Evolutionary conservation across 2,329 filamentous ascomycete species (phyloP).

Genomic region (Aspergillus alliaceus): DNA sequence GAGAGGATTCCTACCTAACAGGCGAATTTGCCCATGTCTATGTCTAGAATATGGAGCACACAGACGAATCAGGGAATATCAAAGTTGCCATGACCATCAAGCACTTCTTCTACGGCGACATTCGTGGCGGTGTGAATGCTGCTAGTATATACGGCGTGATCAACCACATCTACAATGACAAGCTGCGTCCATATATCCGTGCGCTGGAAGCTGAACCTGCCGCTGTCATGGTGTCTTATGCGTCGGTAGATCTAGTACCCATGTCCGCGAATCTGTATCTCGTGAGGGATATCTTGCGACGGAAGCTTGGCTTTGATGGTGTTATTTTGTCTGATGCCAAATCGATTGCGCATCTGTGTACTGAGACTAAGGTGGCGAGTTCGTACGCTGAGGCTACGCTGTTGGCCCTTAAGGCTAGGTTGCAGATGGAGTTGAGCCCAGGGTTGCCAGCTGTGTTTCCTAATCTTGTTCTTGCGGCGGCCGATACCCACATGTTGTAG

Average conservation of each 20-base stretch:
- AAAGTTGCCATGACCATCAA: neutral
- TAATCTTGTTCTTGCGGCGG: neutral
- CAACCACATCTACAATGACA: neutral
- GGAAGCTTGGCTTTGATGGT: neutral
- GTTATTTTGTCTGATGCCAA: neutral
- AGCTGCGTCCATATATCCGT: neutral
- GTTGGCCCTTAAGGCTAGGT: neutral
- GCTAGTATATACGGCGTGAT: neutral
- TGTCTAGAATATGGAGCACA: neutral
- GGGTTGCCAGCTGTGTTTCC: neutral
- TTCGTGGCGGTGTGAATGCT: neutral
- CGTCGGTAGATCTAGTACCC: neutral
- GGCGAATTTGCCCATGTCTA: neutral
- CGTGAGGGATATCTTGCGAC: neutral
- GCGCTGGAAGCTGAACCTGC: neutral
- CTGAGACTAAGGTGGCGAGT: neutral
- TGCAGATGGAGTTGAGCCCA: neutral
- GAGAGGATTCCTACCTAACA: neutral
- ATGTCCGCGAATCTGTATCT: neutral
- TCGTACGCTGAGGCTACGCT: neutral
- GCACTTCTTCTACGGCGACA: neutral
- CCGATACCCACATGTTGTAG: neutral
- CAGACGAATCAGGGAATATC: neutral
- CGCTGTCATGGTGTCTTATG: neutral
- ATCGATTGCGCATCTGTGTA: neutral